A percentile compares a stretch with the other conserved stretches of the same genome.
Conservation (phyloP, 2,329 filamentous ascomycete species). For the Aspergillus bombycis region DNA sequence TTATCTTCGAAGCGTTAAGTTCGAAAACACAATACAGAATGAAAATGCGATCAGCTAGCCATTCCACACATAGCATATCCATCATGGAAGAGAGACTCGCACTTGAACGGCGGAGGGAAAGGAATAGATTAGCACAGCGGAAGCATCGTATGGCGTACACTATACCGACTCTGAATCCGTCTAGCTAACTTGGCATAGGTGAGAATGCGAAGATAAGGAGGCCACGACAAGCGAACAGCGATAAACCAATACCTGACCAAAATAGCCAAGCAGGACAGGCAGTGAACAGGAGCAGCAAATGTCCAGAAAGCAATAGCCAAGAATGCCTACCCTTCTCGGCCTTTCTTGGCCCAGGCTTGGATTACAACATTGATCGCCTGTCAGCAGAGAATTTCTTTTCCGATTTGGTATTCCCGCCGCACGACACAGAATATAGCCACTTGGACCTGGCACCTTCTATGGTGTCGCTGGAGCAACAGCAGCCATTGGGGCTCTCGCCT, state of each 20-base stretch:
- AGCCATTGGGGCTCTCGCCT: background rate
- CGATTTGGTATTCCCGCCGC: background rate
- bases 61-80: background rate
- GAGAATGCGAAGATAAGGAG: background rate
- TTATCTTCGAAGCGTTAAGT: background rate
- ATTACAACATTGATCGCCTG: background rate
- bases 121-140: constrained; percentile 7
- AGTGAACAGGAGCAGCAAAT: background rate
- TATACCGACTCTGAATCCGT: background rate
- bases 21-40: background rate
- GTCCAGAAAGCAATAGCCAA: background rate
- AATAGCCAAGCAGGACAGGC: background rate
- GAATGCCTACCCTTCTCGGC: background rate
- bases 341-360: background rate
- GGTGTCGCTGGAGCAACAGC: background rate
- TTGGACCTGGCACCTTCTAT: background rate
- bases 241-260: background rate
- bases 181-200: background rate
- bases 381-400: background rate
- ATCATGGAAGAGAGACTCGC: constrained; percentile 5
- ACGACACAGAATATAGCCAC: background rate
- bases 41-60: background rate
- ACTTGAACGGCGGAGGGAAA: constrained; percentile 4
- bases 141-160: background rate
- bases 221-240: background rate